Evolutionary conservation across 164 flowering plant genomes (phyloP).

Genomic region (Sextonia rubra): DNA sequence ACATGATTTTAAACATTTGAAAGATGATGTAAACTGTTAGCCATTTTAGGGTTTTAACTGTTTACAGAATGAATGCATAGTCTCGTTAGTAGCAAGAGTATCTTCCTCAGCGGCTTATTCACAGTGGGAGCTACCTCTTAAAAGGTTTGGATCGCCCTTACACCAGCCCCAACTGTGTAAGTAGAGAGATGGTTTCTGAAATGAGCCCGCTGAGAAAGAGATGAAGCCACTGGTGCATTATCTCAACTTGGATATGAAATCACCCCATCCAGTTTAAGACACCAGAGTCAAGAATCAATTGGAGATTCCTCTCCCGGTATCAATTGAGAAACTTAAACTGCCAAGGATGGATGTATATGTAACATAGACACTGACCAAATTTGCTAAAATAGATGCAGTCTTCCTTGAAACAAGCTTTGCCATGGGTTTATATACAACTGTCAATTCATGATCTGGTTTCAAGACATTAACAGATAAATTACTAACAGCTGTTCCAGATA

Average conservation of each 20-base stretch:
- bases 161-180: not conserved
- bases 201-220: too few species aligned
- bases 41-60: not conserved
- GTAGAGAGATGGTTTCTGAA: too few species aligned
- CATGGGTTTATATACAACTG: slow-evolving; percentile 69
- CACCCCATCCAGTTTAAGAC: not conserved
- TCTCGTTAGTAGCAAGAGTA: not conserved
- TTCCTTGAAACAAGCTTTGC: slow-evolving; percentile 71
- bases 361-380: slow-evolving; percentile 47
- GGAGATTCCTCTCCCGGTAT: not conserved
- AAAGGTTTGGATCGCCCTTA: not conserved
- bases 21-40: not conserved
- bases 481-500: slow-evolving; percentile 28
- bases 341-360: not conserved
- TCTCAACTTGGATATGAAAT: not conserved
- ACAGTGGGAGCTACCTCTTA: not conserved
- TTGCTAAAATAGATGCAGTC: slow-evolving; percentile 64
- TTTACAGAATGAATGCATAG: not conserved
- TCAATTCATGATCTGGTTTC: slow-evolving; percentile 30
- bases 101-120: not conserved
- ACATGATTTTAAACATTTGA: not conserved
- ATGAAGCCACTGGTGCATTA: not conserved
- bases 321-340: not conserved
- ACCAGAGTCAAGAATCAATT: not conserved
- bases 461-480: slow-evolving; percentile 29